Evolutionary conservation across 768 basidiomycete genomes (phyloP).

Genomic region (Cystobasidium onofrii): DNA sequence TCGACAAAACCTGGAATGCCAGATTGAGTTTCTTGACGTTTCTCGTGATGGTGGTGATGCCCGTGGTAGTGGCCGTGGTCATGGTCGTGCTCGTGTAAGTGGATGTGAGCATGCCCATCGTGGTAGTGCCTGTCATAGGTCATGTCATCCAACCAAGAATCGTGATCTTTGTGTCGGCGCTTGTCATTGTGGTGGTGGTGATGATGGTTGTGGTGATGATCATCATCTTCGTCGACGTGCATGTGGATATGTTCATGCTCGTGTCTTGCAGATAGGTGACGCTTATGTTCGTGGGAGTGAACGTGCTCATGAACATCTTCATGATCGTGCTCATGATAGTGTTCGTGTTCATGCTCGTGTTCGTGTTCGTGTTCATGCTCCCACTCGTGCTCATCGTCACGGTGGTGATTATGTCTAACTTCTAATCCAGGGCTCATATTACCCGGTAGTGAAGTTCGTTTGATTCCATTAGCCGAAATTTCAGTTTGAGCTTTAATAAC

Average conservation of each 20-base stretch:
- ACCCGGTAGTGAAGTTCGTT: not conserved
- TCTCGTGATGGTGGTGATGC: no score
- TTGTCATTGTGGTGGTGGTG: not conserved
- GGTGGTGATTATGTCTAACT: not conserved
- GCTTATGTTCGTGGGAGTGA: not conserved
- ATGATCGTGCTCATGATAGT: conserved; percentile 30
- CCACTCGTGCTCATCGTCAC: not conserved
- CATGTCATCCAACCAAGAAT: conserved; percentile 19
- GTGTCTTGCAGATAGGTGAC: not conserved
- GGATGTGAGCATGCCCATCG: conserved; percentile 33
- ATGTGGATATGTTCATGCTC: conserved; percentile 24
- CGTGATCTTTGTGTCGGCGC: not conserved
- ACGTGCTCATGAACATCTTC: conserved; percentile 27
- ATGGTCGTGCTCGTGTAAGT: conserved; percentile 29
- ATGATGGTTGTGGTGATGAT: conserved; percentile 2
- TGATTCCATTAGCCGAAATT: not conserved
- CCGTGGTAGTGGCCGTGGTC: conserved; percentile 6
- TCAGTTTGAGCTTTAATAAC: not conserved
- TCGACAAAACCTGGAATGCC: conserved; percentile 40
- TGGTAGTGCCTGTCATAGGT: conserved; percentile 13
- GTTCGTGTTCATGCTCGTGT: conserved; percentile 15
- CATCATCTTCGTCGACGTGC: conserved; percentile 1
- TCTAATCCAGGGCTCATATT: not conserved
- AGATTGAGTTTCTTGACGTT: conserved; percentile 24
- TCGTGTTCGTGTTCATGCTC: conserved; percentile 14